Percentiles rank a stretch among this genome's conserved stretches.
phyloP scores from a whole-genome alignment of 495 filamentous ascomycete species.

The Penicillium herquei region DNA sequence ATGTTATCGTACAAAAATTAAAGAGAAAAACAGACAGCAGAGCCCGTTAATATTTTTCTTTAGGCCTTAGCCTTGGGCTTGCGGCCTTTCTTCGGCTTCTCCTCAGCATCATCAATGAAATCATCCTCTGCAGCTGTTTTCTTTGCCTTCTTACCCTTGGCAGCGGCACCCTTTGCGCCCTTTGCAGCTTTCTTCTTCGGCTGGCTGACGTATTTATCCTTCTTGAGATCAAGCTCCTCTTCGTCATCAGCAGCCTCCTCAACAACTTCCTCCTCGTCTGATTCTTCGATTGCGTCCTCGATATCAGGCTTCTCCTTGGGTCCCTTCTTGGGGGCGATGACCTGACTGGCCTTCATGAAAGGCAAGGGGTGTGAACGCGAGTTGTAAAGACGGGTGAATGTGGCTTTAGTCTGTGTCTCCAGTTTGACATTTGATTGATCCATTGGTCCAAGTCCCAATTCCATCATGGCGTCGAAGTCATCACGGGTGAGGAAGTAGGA shows the following conservation, averaged over 20 bases:
- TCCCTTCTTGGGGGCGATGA: conserved; percentile 65
- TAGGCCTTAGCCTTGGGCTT: conserved; percentile 44
- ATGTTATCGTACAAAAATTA: conserved; percentile 10
- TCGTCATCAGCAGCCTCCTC: conserved; percentile 62
- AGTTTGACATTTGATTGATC: conserved; percentile 70
- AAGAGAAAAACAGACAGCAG: not conserved
- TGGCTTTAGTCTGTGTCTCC: conserved; percentile 77
- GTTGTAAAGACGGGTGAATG: conserved; percentile 93
- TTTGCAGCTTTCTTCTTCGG: conserved; percentile 74
- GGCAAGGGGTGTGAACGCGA: conserved; percentile 81
- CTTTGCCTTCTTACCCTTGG: conserved; percentile 56
- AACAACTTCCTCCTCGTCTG: conserved; percentile 68
- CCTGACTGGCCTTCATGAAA: conserved; percentile 88
- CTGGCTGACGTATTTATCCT: conserved; percentile 94
- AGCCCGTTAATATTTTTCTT: not conserved
- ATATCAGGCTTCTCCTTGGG: conserved; percentile 84
- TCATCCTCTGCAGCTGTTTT: conserved; percentile 45
- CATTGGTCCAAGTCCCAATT: conserved; percentile 87
- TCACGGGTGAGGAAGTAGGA: conserved; percentile 95
- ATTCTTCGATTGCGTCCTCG: conserved; percentile 93
- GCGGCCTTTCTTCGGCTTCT: conserved; percentile 53
- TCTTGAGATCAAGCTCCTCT: conserved; percentile 75
- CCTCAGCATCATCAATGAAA: conserved; percentile 42
- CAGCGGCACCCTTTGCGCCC: conserved; percentile 52
- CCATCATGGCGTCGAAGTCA: conserved; percentile 88